Conservation (phyloP, 805 yeast species). For the Nakazawaea ishiwadae region DNA sequence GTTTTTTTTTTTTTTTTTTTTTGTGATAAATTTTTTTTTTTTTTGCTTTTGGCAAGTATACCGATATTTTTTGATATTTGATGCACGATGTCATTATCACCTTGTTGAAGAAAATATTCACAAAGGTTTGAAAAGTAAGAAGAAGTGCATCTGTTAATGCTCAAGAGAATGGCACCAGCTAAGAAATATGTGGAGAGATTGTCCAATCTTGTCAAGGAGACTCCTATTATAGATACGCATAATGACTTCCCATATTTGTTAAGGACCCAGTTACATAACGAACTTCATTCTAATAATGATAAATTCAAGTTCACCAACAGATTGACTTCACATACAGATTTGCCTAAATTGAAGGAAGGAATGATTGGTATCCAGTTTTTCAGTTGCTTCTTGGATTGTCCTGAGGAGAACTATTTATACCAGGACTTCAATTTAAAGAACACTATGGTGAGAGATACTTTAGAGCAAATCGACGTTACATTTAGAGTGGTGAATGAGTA, state of each 20-base stretch:
- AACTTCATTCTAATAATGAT: constrained; percentile 27
- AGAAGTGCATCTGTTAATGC: no score
- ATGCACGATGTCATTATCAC: no score
- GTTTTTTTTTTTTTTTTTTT: neutral
- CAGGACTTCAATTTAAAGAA: constrained; percentile 40
- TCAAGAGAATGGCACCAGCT: no score
- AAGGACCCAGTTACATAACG: constrained; percentile 40
- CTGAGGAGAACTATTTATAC: constrained; percentile 30
- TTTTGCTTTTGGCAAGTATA: neutral
- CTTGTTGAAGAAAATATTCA: no score
- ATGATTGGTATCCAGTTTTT: constrained; percentile 46
- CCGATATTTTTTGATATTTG: no score
- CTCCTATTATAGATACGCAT: constrained; percentile 42
- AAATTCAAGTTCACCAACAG: constrained; percentile 35
- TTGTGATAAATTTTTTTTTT: neutral
- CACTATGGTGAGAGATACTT: constrained; percentile 44
- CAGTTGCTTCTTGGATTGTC: constrained; percentile 40
- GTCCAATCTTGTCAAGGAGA: constrained; percentile 9
- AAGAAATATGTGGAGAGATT: constrained; percentile 1
- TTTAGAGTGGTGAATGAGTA: constrained; percentile 39
- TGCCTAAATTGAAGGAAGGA: constrained; percentile 37
- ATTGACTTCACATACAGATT: constrained; percentile 39
- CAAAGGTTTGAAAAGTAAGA: no score
- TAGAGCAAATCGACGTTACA: constrained; percentile 50
- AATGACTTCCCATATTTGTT: constrained; percentile 51